Evolutionary conservation across 208 protist genomes (phyloP), one percentile per base, ranked within the genome.

Genomic region (Trypanosoma theileri): DNA sequence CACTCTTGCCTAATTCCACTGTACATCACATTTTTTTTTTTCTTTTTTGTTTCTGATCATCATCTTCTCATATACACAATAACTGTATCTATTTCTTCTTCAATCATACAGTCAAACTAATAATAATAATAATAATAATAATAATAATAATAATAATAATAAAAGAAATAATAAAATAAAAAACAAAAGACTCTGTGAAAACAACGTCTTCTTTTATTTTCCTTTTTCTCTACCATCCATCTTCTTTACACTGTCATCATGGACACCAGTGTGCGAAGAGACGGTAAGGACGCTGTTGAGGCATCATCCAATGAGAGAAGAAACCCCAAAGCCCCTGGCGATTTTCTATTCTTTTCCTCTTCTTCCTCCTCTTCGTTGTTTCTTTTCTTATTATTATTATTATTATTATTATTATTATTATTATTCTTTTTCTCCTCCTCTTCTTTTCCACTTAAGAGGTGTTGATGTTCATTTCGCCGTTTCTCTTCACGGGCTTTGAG

Each of bases 251-350:
- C 28, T 35, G 10, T 17, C 21, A 69, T 41, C 44, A 64, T 59
- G 11, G 63, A 54, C 3, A 4, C 52, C 26, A 69, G 24, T 10
- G 24, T 13, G 14, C n/a, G 9, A 60, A 69, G 63, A 59, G 21
- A 46, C 21, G 54, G 54, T 3, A 59, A 41, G 14, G 21, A 42
- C n/a, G 53, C n/a, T 19, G n/a, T 0, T 11, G 52, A 40, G 3
- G 52, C 63, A 26, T 44, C 51, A 3, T n/a, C 41, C 11, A 69
- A 21, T 1, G 51, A 44, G 22, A 69, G 12, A 40, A 69, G 63
- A 24, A 69, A 12, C 13, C 52, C 40, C 24, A 69, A 60, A 3
- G 42, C 51, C n/a, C 17, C n/a, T 35, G 10, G 35, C 31, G 4
- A 40, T 41, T 24, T 19, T 24, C 3, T 22, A 62, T 28, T 62